Conservation (phyloP, 192 early-diverging fungal species). For the Chytriomyces confervae region DNA sequence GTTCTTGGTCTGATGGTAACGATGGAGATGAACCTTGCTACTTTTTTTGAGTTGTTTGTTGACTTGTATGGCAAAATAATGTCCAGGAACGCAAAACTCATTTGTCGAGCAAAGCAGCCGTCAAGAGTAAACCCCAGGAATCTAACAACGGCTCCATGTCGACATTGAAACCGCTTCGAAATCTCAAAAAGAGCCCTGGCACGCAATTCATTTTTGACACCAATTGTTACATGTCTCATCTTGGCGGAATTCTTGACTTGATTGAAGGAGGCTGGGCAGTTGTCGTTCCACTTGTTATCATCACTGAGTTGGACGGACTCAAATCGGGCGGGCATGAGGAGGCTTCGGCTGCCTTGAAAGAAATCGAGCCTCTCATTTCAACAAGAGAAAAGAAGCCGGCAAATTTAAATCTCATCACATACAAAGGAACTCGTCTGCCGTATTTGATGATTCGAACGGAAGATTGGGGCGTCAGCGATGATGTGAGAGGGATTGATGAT, state of each 20-base stretch:
- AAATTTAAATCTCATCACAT: conserved; percentile 46
- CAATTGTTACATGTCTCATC: conserved; percentile 35
- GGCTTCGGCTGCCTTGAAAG: conserved; percentile 23
- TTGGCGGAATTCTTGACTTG: not conserved
- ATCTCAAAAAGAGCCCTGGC: not conserved
- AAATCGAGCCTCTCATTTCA: conserved; percentile 23
- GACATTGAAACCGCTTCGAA: not conserved
- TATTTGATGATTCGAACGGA: conserved; percentile 49
- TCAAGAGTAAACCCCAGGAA: not conserved
- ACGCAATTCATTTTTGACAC: conserved; percentile 36
- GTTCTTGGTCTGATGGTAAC: conserved; percentile 7
- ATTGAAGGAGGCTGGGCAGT: conserved; percentile 22
- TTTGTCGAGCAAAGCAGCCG: not conserved
- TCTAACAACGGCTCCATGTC: not conserved
- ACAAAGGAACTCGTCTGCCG: conserved; percentile 42
- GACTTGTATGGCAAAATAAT: not conserved
- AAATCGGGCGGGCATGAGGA: conserved; percentile 4
- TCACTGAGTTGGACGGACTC: conserved; percentile 52
- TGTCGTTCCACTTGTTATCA: conserved; percentile 34
- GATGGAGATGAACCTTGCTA: too few relatives aligned
- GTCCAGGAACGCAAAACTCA: conserved; percentile 22
- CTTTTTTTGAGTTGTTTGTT: not conserved
- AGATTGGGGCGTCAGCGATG: conserved; percentile 35
- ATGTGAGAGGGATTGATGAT: conserved; percentile 45
- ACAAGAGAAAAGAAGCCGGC: conserved; percentile 16